Conservation (phyloP, 768 basidiomycete genomes). For the Naganishia kalamii region DNA sequence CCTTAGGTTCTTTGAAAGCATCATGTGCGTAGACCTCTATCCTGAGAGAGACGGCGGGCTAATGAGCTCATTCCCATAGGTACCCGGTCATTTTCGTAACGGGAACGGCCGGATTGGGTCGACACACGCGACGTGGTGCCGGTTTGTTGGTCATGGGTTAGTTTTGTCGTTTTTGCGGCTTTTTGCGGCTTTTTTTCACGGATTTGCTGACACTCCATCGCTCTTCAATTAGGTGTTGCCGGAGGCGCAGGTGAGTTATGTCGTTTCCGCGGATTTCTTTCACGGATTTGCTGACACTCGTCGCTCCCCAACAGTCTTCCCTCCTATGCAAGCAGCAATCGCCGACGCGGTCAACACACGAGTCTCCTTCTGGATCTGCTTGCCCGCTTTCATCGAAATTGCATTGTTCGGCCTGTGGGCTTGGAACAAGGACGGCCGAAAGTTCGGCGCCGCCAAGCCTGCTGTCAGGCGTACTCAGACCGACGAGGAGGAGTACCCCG, state of each 20-base stretch:
- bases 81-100: conserved; percentile 29
- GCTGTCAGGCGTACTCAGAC: conserved; percentile 24
- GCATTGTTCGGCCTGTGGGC: conserved; percentile 36
- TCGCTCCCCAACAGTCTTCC: conserved; percentile 29
- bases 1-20: conserved; percentile 32
- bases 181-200: neutral
- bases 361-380: conserved; percentile 22
- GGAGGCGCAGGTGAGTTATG: conserved; percentile 39
- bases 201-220: no score
- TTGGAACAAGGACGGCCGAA: conserved; percentile 39
- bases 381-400: conserved; percentile 32
- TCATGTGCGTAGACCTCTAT: no score
- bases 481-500: conserved; percentile 28
- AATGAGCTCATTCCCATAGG: no score
- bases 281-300: conserved; percentile 30
- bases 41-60: no score
- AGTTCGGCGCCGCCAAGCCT: conserved; percentile 23
- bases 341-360: conserved; percentile 22
- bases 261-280: neutral
- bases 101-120: conserved; percentile 24
- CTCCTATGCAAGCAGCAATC: conserved; percentile 23
- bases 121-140: conserved; percentile 23
- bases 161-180: conserved; percentile 18
- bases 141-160: conserved; percentile 41
- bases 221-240: no score